Conservation (phyloP, 2,329 filamentous ascomycete genomes). For the Furcasterigmium sp. region DNA sequence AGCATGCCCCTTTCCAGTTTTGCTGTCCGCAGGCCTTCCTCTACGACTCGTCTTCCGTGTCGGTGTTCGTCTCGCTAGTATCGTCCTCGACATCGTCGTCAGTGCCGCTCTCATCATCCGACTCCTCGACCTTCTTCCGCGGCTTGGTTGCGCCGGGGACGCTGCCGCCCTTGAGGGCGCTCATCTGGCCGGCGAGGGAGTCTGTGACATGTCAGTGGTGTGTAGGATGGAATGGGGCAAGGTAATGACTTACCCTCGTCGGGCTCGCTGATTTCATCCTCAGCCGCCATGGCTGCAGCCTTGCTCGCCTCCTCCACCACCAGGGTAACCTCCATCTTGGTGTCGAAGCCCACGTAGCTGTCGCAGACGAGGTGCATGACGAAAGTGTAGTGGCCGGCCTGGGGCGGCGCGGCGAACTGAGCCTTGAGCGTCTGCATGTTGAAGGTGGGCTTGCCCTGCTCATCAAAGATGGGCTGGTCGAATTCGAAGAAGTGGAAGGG, state of each 20-base stretch:
- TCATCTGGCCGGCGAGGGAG: conserved; percentile 87
- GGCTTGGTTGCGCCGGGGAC: conserved; percentile 49
- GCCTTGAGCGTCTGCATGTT: conserved; percentile 95
- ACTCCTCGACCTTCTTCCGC: conserved; percentile 47
- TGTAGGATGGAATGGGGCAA: background rate
- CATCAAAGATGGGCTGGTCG: conserved; percentile 80
- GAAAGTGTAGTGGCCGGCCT: conserved; percentile 90
- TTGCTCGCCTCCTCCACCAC: conserved; percentile 85
- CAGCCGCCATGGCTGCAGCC: conserved; percentile 71
- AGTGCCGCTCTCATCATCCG: conserved; percentile 78
- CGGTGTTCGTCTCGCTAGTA: conserved; percentile 64
- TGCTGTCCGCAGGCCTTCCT: too few species aligned
- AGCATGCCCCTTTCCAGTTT: too few species aligned
- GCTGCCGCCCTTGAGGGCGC: conserved; percentile 69
- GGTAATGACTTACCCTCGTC: conserved; percentile 74
- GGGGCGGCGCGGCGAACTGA: conserved; percentile 91
- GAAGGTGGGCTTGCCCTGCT: conserved; percentile 80
- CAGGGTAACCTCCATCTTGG: conserved; percentile 83
- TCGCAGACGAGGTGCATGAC: conserved; percentile 92
- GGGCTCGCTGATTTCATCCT: conserved; percentile 96
- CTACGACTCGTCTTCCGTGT: conserved; percentile 58
- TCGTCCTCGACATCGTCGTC: conserved; percentile 63
- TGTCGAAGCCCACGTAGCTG: conserved; percentile 91
- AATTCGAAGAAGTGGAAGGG: conserved; percentile 94
- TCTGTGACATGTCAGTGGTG: conserved; percentile 46